Evolutionary conservation across 257 asterid species (phyloP).

Genomic region (Galeopsis tetrahit): DNA sequence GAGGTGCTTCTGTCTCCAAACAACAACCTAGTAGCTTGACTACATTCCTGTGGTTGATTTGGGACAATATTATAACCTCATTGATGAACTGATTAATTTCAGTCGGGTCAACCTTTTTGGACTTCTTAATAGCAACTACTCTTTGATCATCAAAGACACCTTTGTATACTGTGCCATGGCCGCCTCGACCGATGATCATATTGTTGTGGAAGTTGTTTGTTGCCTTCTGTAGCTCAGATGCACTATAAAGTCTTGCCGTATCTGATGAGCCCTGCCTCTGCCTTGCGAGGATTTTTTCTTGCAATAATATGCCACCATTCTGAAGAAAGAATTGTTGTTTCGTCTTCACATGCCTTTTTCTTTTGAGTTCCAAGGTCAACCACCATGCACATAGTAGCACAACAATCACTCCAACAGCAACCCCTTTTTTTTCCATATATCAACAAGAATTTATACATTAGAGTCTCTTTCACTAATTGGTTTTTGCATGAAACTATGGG

Average conservation of each 20-base stretch:
- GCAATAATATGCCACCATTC: constrained; percentile 36
- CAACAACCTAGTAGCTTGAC: constrained; percentile 53
- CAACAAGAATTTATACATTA: not conserved
- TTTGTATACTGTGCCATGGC: constrained; percentile 34
- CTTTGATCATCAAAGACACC: constrained; percentile 11
- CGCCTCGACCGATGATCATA: constrained; percentile 14
- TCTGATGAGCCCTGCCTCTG: constrained; percentile 23
- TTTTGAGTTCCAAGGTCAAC: constrained; percentile 33
- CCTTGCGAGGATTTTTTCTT: constrained; percentile 33
- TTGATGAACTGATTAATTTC: constrained; percentile 47
- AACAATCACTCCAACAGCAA: constrained; percentile 32
- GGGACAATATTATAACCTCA: constrained; percentile 44
- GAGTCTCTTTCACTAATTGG: not conserved
- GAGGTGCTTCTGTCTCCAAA: constrained; percentile 42
- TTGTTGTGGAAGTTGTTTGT: constrained; percentile 22
- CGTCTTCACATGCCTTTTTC: constrained; percentile 23
- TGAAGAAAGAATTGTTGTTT: constrained; percentile 20
- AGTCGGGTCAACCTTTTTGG: constrained; percentile 21
- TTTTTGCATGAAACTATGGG: no score
- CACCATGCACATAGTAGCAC: constrained; percentile 26
- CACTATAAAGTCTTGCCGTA: constrained; percentile 10
- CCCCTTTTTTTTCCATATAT: constrained; percentile 24
- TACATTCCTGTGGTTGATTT: constrained; percentile 37
- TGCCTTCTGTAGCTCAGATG: constrained; percentile 28
- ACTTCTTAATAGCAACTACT: constrained; percentile 35